A percentile compares a stretch with the other conserved stretches of the same genome.
phyloP scores from a whole-genome alignment of 129 eudicot genomes.

The Pulicaria dysenterica region DNA sequence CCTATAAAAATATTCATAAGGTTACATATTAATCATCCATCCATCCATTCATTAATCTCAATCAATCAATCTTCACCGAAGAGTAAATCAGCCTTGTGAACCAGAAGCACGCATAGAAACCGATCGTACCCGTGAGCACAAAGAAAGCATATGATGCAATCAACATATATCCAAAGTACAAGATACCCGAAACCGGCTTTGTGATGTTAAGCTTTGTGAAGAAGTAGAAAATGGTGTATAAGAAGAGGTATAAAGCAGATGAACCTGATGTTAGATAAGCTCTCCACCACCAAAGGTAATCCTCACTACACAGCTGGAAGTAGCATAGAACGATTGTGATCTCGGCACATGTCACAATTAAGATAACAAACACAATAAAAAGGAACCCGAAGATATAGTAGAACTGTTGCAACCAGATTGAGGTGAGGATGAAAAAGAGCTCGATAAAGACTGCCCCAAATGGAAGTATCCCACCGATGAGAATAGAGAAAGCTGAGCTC shows the following conservation, averaged over 20 bases:
- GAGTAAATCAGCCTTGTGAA: slow-evolving; percentile 83
- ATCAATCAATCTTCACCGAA: slow-evolving; percentile 67
- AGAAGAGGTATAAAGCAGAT: slow-evolving; percentile 67
- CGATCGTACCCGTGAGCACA: slow-evolving; percentile 71
- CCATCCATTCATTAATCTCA: slow-evolving; percentile 14
- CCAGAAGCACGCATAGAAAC: slow-evolving; percentile 79
- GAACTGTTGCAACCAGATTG: slow-evolving; percentile 74
- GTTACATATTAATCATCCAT: slow-evolving; percentile 10
- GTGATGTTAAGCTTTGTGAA: slow-evolving; percentile 76
- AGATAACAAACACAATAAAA: slow-evolving; percentile 62
- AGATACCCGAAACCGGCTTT: slow-evolving; percentile 66
- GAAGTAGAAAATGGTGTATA: slow-evolving; percentile 66
- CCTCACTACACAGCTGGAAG: slow-evolving; percentile 82
- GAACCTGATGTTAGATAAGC: slow-evolving; percentile 71
- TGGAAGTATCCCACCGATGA: slow-evolving; percentile 74
- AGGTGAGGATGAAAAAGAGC: slow-evolving; percentile 73
- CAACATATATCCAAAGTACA: slow-evolving; percentile 78
- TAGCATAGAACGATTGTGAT: slow-evolving; percentile 74
- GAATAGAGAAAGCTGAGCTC: slow-evolving; percentile 70
- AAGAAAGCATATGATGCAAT: slow-evolving; percentile 73
- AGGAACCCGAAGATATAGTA: slow-evolving; percentile 77
- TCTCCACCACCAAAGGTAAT: slow-evolving; percentile 86
- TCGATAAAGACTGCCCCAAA: slow-evolving; percentile 72
- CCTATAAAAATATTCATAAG: slow-evolving; percentile 28
- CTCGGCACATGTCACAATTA: slow-evolving; percentile 68